Evolutionary conservation across 257 asterid species (phyloP).

Genomic region (Gentiana macrophylla): DNA sequence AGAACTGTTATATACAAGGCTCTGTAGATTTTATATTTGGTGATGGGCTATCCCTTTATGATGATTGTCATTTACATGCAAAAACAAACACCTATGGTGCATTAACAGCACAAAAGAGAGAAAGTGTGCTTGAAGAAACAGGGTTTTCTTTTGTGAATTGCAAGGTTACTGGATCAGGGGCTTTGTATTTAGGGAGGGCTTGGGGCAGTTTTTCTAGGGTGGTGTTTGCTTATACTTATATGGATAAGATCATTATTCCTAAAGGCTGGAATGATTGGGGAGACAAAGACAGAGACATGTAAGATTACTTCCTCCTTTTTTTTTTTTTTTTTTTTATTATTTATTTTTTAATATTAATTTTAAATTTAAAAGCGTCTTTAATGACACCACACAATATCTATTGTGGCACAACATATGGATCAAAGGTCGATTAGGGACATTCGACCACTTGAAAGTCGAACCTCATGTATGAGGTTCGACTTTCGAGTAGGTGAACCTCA

Average conservation of each 20-base stretch:
- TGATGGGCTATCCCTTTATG: slow-evolving; percentile 59
- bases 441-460: too few species aligned
- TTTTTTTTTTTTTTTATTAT: not conserved
- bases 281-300: slow-evolving; percentile 83
- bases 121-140: slow-evolving; percentile 73
- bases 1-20: slow-evolving; percentile 61
- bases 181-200: slow-evolving; percentile 79
- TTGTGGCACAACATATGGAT: too few species aligned
- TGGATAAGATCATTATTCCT: slow-evolving; percentile 77
- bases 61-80: slow-evolving; percentile 63
- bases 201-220: slow-evolving; percentile 94
- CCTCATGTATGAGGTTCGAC: too few species aligned
- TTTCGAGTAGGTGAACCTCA: too few species aligned
- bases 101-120: slow-evolving; percentile 87
- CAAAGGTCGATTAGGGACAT: too few species aligned
- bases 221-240: slow-evolving; percentile 78
- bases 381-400: too few species aligned
- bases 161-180: slow-evolving; percentile 79
- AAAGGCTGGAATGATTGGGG: slow-evolving; percentile 95
- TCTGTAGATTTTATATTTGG: slow-evolving; percentile 87
- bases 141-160: slow-evolving; percentile 87
- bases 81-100: slow-evolving; percentile 58
- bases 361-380: too few species aligned
- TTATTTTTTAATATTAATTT: not conserved
- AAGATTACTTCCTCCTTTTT: slow-evolving; percentile 11